phyloP scores from a whole-genome alignment of 75 land plant species.

The Selaginella tamariscina region DNA sequence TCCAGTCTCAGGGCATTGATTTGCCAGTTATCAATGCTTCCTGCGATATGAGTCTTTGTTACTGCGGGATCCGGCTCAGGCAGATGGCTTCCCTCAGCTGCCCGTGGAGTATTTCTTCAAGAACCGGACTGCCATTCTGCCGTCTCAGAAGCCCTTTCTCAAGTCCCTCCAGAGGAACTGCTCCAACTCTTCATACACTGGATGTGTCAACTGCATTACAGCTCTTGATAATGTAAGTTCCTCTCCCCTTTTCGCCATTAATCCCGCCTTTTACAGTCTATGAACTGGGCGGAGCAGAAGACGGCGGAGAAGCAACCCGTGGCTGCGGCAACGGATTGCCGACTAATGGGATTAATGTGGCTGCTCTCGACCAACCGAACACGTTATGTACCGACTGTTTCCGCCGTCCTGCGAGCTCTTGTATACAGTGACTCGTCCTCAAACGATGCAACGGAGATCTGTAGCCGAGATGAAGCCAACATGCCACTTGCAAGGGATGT shows the following conservation, averaged over 20 bases:
- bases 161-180: conserved; percentile 19
- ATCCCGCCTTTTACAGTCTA: background rate
- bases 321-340: conserved; percentile 44
- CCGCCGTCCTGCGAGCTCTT: conserved; percentile 67
- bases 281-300: conserved; percentile 1
- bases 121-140: background rate
- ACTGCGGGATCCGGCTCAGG: conserved; percentile 63
- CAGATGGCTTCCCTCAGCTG: conserved; percentile 42
- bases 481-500: background rate
- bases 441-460: no score
- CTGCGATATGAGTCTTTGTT: conserved; percentile 59
- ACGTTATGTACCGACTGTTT: conserved; percentile 67
- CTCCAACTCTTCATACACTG: conserved; percentile 43
- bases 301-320: conserved; percentile 18
- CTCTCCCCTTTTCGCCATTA: background rate
- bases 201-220: conserved; percentile 55
- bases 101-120: conserved; percentile 30
- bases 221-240: conserved; percentile 46
- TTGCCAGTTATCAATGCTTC: conserved; percentile 42
- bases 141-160: background rate
- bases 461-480: background rate
- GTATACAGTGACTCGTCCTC: no score
- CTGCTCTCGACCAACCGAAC: conserved; percentile 62
- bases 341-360: conserved; percentile 78
- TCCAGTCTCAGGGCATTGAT: conserved; percentile 30